Conservation (phyloP, 164 flowering plant genomes). For the Macadamia integrifolia region DNA sequence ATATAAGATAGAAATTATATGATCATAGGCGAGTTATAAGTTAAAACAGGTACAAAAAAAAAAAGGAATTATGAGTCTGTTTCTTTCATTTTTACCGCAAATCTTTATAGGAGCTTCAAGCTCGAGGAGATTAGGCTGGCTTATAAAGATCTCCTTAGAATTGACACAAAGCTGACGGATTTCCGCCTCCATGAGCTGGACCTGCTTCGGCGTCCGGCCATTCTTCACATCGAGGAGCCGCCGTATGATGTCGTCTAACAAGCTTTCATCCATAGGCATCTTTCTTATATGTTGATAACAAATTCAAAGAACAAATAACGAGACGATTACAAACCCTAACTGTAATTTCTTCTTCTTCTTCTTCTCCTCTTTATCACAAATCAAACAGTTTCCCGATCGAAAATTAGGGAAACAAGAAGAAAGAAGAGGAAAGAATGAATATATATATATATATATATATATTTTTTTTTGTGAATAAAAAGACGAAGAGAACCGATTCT, state of each 20-base stretch:
- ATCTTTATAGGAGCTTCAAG: constrained; percentile 83
- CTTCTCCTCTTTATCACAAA: background rate
- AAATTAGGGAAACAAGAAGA: background rate
- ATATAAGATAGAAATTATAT: too few species aligned
- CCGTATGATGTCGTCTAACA: constrained; percentile 47
- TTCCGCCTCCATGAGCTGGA: constrained; percentile 53
- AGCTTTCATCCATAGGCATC: constrained; percentile 37
- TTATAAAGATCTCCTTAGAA: constrained; percentile 52
- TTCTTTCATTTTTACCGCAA: constrained; percentile 40
- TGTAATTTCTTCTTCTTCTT: background rate
- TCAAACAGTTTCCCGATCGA: background rate
- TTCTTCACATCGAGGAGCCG: constrained; percentile 42
- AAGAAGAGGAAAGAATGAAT: background rate
- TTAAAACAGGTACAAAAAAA: background rate
- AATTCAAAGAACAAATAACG: background rate
- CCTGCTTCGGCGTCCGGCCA: constrained; percentile 48
- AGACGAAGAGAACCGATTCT: background rate
- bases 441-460: too few species aligned
- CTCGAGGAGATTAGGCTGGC: constrained; percentile 76
- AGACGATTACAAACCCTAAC: background rate
- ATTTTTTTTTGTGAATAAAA: background rate
- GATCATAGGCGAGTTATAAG: too few species aligned
- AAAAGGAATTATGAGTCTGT: background rate
- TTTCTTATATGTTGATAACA: too few species aligned
- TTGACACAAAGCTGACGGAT: constrained; percentile 56